Conservation (phyloP, 169 alveolate genomes). For the Pseudocohnilembus persalinus region DNA sequence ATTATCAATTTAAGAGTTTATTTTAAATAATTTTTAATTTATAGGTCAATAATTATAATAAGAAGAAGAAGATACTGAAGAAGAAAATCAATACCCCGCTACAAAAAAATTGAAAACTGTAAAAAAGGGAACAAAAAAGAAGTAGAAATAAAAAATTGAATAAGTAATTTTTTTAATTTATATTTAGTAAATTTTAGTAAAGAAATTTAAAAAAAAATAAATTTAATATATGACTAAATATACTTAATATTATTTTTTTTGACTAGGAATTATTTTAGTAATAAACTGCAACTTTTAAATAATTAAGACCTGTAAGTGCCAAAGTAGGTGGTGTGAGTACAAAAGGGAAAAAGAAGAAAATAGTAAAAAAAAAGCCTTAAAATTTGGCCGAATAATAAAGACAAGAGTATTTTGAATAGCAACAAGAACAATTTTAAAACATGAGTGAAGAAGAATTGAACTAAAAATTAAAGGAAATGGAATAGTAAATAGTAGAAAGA, state of each 20-base stretch:
- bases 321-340: too few relatives aligned
- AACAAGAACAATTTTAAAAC: neutral
- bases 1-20: too few relatives aligned
- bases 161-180: neutral
- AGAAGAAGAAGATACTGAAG: conserved; percentile 23
- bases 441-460: too few relatives aligned
- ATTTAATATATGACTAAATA: too few relatives aligned
- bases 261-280: too few relatives aligned
- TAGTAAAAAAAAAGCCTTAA: neutral
- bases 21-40: too few relatives aligned
- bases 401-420: too few relatives aligned
- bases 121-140: conserved; percentile 3
- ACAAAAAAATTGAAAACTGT: neutral
- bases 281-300: too few relatives aligned
- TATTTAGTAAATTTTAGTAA: too few relatives aligned
- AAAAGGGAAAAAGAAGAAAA: neutral
- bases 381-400: neutral
- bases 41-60: conserved; percentile 14
- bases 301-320: too few relatives aligned
- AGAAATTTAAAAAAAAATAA: too few relatives aligned
- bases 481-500: neutral
- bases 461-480: neutral
- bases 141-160: neutral
- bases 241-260: too few relatives aligned
- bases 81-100: conserved; percentile 15